Evolutionary conservation across 2,329 filamentous ascomycete species (phyloP).

Genomic region (Acarospora socialis): DNA sequence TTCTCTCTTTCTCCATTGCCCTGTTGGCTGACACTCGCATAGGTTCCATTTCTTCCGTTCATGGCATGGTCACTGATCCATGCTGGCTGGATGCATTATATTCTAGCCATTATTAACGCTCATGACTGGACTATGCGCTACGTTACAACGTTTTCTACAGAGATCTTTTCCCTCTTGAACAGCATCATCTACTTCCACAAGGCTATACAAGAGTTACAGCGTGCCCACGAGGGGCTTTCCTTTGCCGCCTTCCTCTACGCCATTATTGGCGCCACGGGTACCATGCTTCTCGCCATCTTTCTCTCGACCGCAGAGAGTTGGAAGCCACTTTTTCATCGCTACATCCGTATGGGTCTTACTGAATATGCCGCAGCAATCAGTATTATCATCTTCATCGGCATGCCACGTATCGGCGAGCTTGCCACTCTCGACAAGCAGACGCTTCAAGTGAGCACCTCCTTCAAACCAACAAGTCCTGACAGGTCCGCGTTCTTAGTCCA

Average conservation of each 20-base stretch:
- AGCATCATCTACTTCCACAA: conserved; percentile 57
- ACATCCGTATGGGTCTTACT: conserved; percentile 44
- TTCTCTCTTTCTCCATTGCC: too few relatives aligned
- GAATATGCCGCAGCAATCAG: conserved; percentile 54
- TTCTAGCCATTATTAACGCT: conserved; percentile 51
- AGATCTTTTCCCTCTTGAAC: conserved; percentile 53
- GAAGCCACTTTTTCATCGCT: conserved; percentile 47
- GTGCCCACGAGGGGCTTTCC: conserved; percentile 41
- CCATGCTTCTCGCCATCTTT: conserved; percentile 47
- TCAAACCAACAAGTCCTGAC: conserved; percentile 42
- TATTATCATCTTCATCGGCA: conserved; percentile 50
- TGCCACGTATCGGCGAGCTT: conserved; percentile 48
- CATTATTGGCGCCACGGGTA: conserved; percentile 48
- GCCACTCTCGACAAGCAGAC: conserved; percentile 43
- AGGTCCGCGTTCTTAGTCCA: conserved; percentile 44
- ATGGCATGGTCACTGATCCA: conserved; percentile 57
- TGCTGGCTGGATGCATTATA: conserved; percentile 49
- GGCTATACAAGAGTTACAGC: conserved; percentile 48
- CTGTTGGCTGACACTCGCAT: too few relatives aligned
- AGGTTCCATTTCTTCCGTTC: conserved; percentile 48
- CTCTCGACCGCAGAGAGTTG: conserved; percentile 48
- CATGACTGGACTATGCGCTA: conserved; percentile 59
- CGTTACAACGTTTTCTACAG: conserved; percentile 51
- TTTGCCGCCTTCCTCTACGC: conserved; percentile 52
- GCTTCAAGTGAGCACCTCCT: conserved; percentile 40